Evolutionary conservation across 768 basidiomycete genomes (phyloP).

Genomic region (Paxillus rubicundulus): DNA sequence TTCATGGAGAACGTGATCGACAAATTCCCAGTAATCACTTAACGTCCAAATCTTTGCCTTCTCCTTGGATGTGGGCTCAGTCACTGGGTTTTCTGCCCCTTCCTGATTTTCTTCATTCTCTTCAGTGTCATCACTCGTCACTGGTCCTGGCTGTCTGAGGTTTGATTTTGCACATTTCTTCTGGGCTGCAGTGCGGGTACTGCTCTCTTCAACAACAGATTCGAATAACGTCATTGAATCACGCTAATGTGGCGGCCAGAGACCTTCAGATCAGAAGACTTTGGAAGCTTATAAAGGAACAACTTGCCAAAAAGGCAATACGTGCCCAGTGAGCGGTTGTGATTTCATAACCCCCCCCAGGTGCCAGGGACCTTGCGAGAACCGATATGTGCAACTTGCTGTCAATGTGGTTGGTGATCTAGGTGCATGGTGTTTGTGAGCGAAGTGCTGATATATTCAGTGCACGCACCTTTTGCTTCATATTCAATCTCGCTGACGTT

Average conservation of each 20-base stretch:
- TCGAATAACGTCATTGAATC: neutral
- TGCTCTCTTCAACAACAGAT: neutral
- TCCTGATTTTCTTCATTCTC: neutral
- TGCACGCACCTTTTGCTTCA: conserved; percentile 6
- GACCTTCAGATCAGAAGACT: neutral
- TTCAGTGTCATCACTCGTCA: neutral
- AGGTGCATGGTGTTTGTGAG: neutral
- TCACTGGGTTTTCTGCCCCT: neutral
- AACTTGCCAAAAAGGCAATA: too few relatives aligned
- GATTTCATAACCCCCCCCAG: too few relatives aligned
- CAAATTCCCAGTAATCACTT: conserved; percentile 1
- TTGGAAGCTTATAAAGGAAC: too few relatives aligned
- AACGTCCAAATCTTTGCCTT: neutral
- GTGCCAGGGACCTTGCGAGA: too few relatives aligned
- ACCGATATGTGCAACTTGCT: too few relatives aligned
- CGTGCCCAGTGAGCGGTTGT: too few relatives aligned
- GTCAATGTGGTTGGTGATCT: too few relatives aligned
- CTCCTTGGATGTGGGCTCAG: too few relatives aligned
- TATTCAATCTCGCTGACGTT: neutral
- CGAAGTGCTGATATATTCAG: too few relatives aligned
- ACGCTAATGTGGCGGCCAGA: neutral
- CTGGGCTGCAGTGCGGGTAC: too few relatives aligned
- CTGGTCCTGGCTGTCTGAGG: neutral
- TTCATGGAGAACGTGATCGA: neutral
- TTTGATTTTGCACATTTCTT: neutral